Conservation (phyloP, 768 basidiomycete species). For the Epithele typhae region DNA sequence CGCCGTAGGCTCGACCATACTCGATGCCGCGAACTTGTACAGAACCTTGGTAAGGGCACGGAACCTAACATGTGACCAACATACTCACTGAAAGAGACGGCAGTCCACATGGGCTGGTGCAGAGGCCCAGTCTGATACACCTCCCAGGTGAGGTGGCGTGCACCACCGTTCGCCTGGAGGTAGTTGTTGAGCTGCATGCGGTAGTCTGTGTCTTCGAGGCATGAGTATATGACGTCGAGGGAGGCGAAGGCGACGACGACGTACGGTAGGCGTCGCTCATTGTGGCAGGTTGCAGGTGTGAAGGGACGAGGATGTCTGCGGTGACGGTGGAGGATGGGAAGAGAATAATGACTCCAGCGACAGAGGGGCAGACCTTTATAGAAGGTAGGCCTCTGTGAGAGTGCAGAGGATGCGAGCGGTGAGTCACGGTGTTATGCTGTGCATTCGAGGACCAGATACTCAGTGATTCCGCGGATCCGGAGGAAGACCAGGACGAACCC, state of each 20-base stretch:
- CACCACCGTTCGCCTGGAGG: constrained; percentile 24
- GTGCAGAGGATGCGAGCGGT: constrained; percentile 6
- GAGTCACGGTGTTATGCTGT: constrained; percentile 20
- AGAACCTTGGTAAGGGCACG: not conserved
- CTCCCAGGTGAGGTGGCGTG: constrained; percentile 22
- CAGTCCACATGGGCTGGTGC: constrained; percentile 26
- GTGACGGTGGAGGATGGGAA: not conserved
- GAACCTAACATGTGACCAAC: not conserved
- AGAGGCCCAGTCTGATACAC: constrained; percentile 19
- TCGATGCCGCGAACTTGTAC: constrained; percentile 24
- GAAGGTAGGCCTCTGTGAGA: not conserved
- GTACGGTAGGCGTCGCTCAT: constrained; percentile 18
- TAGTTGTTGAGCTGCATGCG: constrained; percentile 30
- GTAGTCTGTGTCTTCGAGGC: constrained; percentile 18
- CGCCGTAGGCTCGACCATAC: constrained; percentile 17
- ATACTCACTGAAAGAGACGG: constrained; percentile 23
- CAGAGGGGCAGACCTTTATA: constrained; percentile 7
- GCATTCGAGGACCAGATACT: constrained; percentile 7
- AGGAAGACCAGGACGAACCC: constrained; percentile 10
- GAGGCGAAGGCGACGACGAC: not conserved
- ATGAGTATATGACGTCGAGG: not conserved
- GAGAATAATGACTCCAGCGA: constrained; percentile 7
- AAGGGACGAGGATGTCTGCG: not conserved
- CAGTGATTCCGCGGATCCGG: constrained; percentile 16
- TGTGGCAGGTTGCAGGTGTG: not conserved